phyloP scores from a whole-genome alignment of 371 early-diverging fungal species.

The Coemansia sp. region DNA sequence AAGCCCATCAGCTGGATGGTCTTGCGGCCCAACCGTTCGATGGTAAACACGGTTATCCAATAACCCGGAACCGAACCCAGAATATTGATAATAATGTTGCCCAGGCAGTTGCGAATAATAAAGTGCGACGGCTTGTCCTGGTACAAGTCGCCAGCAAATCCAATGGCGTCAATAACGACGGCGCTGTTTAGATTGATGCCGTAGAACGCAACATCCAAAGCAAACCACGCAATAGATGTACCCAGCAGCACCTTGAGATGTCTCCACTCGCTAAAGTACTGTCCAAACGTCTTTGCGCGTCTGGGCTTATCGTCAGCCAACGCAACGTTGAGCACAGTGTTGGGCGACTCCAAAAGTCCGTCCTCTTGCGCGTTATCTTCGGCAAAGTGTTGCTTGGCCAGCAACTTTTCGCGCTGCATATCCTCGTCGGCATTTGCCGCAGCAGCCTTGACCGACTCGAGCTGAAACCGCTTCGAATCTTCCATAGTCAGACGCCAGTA shows the following conservation, averaged over 20 bases:
- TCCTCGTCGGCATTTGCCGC: slow-evolving; percentile 41
- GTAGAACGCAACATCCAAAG: slow-evolving; percentile 84
- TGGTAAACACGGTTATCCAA: slow-evolving; percentile 73
- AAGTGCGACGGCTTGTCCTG: slow-evolving; percentile 37
- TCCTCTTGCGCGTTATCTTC: slow-evolving; percentile 12
- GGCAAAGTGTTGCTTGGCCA: slow-evolving; percentile 32
- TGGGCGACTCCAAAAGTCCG: not conserved
- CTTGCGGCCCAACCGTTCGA: slow-evolving; percentile 80
- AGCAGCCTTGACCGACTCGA: slow-evolving; percentile 68
- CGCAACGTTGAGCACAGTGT: not conserved
- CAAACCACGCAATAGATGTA: slow-evolving; percentile 78
- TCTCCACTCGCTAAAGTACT: slow-evolving; percentile 74
- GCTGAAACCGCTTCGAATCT: slow-evolving; percentile 84
- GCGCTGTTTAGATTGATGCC: slow-evolving; percentile 83
- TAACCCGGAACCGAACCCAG: slow-evolving; percentile 89
- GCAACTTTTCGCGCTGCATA: slow-evolving; percentile 30
- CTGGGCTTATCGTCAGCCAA: not conserved
- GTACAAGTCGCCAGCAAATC: slow-evolving; percentile 53
- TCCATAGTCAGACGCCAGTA: slow-evolving; percentile 89
- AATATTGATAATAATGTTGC: slow-evolving; percentile 79
- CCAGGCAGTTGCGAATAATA: slow-evolving; percentile 56
- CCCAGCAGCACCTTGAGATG: slow-evolving; percentile 78
- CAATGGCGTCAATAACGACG: slow-evolving; percentile 69
- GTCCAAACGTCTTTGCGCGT: slow-evolving; percentile 55
- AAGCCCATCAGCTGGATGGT: slow-evolving; percentile 82